A percentile compares a stretch with the other conserved stretches of the same genome.
Conservation (phyloP, 352 stramenopile genomes). For the Pythium dissotocum region DNA sequence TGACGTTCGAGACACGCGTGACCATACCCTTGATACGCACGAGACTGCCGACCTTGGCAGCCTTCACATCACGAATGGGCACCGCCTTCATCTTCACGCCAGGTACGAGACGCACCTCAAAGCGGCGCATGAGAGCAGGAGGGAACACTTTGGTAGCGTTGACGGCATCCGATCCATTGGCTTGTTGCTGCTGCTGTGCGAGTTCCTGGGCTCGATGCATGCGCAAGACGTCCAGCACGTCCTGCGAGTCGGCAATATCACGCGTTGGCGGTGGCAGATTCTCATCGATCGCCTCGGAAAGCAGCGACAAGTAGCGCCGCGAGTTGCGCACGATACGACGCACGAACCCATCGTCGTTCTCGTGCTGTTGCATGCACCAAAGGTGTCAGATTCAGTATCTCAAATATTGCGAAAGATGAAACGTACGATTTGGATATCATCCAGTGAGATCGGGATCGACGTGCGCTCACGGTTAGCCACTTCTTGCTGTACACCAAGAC, state of each 20-base stretch:
- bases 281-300: constrained; percentile 88
- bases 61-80: constrained; percentile 94
- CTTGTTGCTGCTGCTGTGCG: constrained; percentile 50
- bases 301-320: constrained; percentile 86
- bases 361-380: constrained; percentile 42
- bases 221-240: constrained; percentile 85
- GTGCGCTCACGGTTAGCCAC: constrained; percentile 85
- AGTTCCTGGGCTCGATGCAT: constrained; percentile 77
- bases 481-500: constrained; percentile 60
- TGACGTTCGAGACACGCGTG: constrained; percentile 97
- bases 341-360: constrained; percentile 84
- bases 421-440: constrained; percentile 81
- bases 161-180: constrained; percentile 34
- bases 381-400: no score
- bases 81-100: constrained; percentile 87
- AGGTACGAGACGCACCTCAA: constrained; percentile 81
- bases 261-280: constrained; percentile 77
- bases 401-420: background rate
- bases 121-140: constrained; percentile 89
- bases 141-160: constrained; percentile 84
- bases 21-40: constrained; percentile 98
- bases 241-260: constrained; percentile 79
- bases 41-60: constrained; percentile 93
- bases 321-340: constrained; percentile 86
- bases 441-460: constrained; percentile 74